Percentiles rank a stretch among this genome's conserved stretches.
Conservation (phyloP, 352 stramenopile genomes). For the Phytophthora uliginosa region DNA sequence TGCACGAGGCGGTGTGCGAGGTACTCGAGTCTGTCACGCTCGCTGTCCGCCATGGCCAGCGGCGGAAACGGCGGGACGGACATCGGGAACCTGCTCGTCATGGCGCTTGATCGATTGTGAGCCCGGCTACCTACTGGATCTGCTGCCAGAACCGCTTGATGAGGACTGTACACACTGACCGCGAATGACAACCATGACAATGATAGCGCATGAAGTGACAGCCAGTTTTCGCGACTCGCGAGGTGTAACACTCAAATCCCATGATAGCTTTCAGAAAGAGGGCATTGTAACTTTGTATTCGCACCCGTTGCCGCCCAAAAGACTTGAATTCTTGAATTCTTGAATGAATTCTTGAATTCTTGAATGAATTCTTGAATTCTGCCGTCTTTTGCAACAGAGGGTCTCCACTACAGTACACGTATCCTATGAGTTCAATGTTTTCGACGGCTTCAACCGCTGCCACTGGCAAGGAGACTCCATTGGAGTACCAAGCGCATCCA, state of each 20-base stretch:
- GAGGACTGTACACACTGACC: neutral
- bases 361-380: neutral
- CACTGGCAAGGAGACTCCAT: neutral
- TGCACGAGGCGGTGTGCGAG: conserved; percentile 39
- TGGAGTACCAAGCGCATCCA: no score
- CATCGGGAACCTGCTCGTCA: conserved; percentile 40
- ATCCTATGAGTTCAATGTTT: neutral
- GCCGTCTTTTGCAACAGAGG: neutral
- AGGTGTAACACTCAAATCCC: conserved; percentile 31
- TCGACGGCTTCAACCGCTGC: neutral
- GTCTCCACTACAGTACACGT: neutral
- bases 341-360: neutral
- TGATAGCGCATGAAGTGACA: conserved; percentile 18
- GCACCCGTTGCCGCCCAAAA: neutral
- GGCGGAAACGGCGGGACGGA: conserved; percentile 30
- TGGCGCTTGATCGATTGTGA: conserved; percentile 22
- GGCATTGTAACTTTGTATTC: neutral
- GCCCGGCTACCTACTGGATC: neutral
- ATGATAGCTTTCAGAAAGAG: conserved; percentile 20
- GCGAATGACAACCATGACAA: conserved; percentile 3
- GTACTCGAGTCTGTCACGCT: conserved; percentile 43
- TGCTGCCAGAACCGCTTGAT: neutral
- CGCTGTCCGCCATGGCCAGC: conserved; percentile 36
- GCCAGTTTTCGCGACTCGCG: conserved; percentile 36
- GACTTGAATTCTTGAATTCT: neutral